Evolutionary conservation across 2,329 filamentous ascomycete genomes (phyloP), one percentile per base, ranked within the genome.

Genomic region (Venturia nashicola): DNA sequence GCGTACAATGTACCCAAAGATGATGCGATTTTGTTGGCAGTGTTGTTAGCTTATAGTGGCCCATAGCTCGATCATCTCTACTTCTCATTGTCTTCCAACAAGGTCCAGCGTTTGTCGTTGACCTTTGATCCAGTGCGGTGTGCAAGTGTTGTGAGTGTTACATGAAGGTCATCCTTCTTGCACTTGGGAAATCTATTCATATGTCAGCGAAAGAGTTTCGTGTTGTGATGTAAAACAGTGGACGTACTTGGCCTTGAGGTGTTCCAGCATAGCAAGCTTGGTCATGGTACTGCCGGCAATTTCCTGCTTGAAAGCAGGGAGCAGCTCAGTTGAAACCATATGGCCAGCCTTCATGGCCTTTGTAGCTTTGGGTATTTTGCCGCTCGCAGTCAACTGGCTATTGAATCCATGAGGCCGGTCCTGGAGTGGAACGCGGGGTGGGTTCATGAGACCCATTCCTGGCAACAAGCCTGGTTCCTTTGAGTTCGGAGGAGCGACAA

Each of bases 241-340:
- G 9, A 57, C 77, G 65, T 74, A 83, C 77, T 84, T 81, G 71
- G 88, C 86, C 74, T 91, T 90, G 66, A 95, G 74, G 5, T 88
- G 80, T 73, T 93, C 90, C 9, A 90, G 80, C 68, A 94, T 76
- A 8, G 88, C 90, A 1, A 86, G 75, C 75, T 94, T 94, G 46
- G 84, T 89, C 60, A 91, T 77, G 74, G 88, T 83, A 67, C 84
- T 88, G 20, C 86, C 88, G 61, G 86, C 75, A n/a, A 95, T 80
- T 1, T 84, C 84, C 39, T 80, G 76, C 72, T 87, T 91, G 74
- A 95, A 90, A 12, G 86, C 83, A 0, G 79, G 77, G 40, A 91
- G 72, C 51, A 86, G 77, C 11, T 88, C 84, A 1, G 77, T 74
- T 3, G 84, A 81, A 20, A 91, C 79, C 36, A 79, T 73, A 27